Conservation (phyloP, 768 basidiomycete species). For the Mycena polygramma region DNA sequence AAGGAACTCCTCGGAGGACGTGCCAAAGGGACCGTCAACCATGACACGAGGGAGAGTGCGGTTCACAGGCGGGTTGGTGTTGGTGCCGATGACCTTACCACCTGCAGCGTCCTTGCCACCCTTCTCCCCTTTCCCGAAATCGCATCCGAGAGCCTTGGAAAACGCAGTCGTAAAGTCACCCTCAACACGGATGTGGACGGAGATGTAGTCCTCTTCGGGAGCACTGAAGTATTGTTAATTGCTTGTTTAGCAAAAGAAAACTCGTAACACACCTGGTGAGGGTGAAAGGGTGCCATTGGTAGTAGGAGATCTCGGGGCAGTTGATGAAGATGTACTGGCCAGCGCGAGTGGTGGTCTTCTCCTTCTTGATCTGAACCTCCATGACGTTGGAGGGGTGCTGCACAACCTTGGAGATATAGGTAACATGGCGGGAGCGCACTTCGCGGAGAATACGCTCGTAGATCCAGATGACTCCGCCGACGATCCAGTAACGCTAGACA, state of each 20-base stretch:
- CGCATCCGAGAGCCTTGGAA: conserved; percentile 86
- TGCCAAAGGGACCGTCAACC: conserved; percentile 97
- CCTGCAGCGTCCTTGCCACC: conserved; percentile 55
- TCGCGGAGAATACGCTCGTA: conserved; percentile 93
- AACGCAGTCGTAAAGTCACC: conserved; percentile 91
- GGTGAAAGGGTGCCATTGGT: conserved; percentile 99
- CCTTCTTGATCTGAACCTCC: conserved; percentile 98
- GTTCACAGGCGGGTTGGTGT: conserved; percentile 73
- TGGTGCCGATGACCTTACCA: conserved; percentile 78
- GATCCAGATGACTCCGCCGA: conserved; percentile 90
- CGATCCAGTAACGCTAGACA: conserved; percentile 86
- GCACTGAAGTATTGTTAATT: conserved; percentile 61
- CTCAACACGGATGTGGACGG: conserved; percentile 90
- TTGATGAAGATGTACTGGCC: conserved; percentile 95
- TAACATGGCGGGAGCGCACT: conserved; percentile 89
- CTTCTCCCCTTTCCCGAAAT: conserved; percentile 63
- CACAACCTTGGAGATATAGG: conserved; percentile 94
- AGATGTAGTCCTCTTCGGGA: conserved; percentile 96
- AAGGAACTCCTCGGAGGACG: conserved; percentile 91
- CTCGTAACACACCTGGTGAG: conserved; percentile 73
- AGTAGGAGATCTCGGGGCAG: conserved; percentile 93
- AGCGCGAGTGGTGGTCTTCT: conserved; percentile 85
- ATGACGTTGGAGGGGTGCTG: conserved; percentile 95
- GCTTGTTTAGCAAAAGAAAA: conserved; percentile 1
- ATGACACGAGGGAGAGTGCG: conserved; percentile 90